phyloP scores from a whole-genome alignment of 257 asterid genomes.

The Solanum tarapatanum region DNA sequence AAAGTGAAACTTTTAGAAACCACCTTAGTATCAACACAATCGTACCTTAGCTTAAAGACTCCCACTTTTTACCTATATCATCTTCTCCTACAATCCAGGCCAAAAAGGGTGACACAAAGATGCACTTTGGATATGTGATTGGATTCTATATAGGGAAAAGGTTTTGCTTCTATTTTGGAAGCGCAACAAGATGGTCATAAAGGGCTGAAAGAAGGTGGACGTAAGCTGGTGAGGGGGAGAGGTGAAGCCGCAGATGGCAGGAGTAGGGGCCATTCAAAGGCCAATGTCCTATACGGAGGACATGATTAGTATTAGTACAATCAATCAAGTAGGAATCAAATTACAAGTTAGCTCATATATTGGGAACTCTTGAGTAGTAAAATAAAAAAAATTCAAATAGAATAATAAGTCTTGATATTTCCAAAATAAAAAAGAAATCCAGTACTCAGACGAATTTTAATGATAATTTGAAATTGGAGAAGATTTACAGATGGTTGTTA shows the following conservation, averaged over 20 bases:
- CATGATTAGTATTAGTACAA: background rate
- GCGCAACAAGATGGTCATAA: background rate
- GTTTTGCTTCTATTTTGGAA: background rate
- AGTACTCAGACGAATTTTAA: background rate
- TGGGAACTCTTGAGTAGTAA: background rate
- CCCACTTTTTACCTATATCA: background rate
- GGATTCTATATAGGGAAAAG: background rate
- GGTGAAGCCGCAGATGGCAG: background rate
- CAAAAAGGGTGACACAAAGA: background rate
- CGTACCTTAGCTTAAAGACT: background rate
- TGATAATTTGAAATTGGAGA: background rate
- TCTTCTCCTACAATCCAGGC: background rate
- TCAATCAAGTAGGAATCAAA: background rate
- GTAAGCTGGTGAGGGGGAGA: background rate
- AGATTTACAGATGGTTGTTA: background rate
- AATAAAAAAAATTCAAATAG: background rate
- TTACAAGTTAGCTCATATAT: background rate
- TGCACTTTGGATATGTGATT: background rate
- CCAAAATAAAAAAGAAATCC: background rate
- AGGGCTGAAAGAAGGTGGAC: background rate
- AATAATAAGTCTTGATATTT: background rate
- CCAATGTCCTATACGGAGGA: background rate
- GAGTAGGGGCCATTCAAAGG: background rate
- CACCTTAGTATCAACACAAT: background rate
- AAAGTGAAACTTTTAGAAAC: background rate